Evolutionary conservation across 2,329 filamentous ascomycete species (phyloP).

Genomic region (Nemania abortiva): DNA sequence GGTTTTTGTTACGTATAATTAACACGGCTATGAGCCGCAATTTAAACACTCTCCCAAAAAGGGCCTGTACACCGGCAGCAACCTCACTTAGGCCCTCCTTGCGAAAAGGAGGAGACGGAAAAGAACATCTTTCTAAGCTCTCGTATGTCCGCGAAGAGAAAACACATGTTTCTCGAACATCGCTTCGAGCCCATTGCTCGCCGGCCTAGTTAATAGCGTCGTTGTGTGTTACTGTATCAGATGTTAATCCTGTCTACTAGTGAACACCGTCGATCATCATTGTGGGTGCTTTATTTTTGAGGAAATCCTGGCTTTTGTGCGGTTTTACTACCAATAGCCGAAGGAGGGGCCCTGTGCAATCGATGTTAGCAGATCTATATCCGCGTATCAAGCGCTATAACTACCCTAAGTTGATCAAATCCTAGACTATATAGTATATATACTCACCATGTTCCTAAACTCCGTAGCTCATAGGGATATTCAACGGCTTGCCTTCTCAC

Average conservation of each 20-base stretch:
- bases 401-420: not conserved
- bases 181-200: not conserved
- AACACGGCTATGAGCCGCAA: not conserved
- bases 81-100: not conserved
- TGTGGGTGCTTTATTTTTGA: not conserved
- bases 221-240: not conserved
- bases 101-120: not conserved
- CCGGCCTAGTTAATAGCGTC: not conserved
- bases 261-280: not conserved
- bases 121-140: not conserved
- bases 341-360: not conserved
- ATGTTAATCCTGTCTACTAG: not conserved
- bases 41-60: not conserved
- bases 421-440: not conserved
- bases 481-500: not conserved
- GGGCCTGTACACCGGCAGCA: not conserved
- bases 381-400: not conserved
- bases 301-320: not conserved
- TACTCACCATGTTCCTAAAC: not conserved
- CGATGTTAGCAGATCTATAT: not conserved
- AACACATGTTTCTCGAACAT: not conserved
- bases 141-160: too few relatives aligned
- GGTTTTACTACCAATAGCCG: not conserved
- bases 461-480: not conserved
- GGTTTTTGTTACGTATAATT: not conserved